These are phyloP conservation scores for Malassezia furfur DNA, from an alignment of 1,284 basidiomycete genomes.

Conservation along the genomic window DNA sequence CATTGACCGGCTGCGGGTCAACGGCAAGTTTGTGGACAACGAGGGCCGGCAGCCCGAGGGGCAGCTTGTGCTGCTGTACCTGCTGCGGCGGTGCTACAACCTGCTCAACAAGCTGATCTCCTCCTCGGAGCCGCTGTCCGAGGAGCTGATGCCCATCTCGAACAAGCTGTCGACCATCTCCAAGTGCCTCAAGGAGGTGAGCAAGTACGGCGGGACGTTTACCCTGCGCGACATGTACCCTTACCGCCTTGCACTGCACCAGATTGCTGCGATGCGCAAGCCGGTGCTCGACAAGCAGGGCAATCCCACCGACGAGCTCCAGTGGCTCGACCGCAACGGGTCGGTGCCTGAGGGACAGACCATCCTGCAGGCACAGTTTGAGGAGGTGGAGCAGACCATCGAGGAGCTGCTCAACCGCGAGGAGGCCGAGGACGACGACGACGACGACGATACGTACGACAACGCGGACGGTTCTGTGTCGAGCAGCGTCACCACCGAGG, in stretches of 20 bases:
- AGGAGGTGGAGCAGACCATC: slow-evolving; percentile 88
- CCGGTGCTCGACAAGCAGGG: slow-evolving; percentile 69
- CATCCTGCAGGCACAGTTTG: slow-evolving; percentile 87
- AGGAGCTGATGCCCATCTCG: slow-evolving; percentile 83
- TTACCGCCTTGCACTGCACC: slow-evolving; percentile 87
- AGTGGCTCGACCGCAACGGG: slow-evolving; percentile 56
- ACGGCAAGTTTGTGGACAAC: slow-evolving; percentile 90
- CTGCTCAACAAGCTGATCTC: slow-evolving; percentile 87
- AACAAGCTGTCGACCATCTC: slow-evolving; percentile 54
- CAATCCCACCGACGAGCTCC: slow-evolving; percentile 32
- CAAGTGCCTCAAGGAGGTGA: slow-evolving; percentile 91
- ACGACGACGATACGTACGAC: slow-evolving; percentile 29
- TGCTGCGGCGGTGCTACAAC: slow-evolving; percentile 88
- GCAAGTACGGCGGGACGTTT: slow-evolving; percentile 92
- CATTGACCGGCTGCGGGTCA: slow-evolving; percentile 90
- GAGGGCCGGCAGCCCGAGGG: slow-evolving; percentile 82
- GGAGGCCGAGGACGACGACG: slow-evolving; percentile 42
- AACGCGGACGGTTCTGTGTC: slow-evolving; percentile 8
- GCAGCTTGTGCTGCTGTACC: slow-evolving; percentile 83
- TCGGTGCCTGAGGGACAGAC: slow-evolving; percentile 89
- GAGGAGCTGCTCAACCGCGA: slow-evolving; percentile 52
- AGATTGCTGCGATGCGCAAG: slow-evolving; percentile 84
- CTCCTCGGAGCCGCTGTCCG: slow-evolving; percentile 96
- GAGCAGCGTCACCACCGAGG: slow-evolving; percentile 6
- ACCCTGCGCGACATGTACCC: slow-evolving; percentile 92